Percentiles rank a stretch among this genome's conserved stretches.
These are phyloP conservation scores for Silene conica DNA, from an alignment of 148 eudicot genomes.

Conservation along the genomic window DNA sequence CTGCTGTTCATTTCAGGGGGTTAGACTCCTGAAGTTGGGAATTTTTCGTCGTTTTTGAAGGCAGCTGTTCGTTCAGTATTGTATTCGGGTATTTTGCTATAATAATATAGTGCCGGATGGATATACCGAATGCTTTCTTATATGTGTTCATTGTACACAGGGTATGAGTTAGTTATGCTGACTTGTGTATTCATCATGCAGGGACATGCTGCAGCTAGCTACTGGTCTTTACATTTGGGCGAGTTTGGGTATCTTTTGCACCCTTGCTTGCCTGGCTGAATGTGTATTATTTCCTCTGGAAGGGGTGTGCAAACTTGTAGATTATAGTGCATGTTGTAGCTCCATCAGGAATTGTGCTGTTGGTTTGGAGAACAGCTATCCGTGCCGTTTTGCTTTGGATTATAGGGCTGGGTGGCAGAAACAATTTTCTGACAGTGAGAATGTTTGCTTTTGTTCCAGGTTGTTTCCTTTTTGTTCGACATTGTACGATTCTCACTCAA, in stretches of 20 bases:
- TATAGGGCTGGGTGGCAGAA: conserved; percentile 18
- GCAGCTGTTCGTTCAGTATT: too few relatives aligned
- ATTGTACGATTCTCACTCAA: conserved; percentile 34
- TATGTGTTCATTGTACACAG: not conserved
- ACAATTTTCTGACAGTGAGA: conserved; percentile 25
- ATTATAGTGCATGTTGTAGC: conserved; percentile 35
- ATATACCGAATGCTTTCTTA: too few relatives aligned
- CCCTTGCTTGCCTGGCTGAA: conserved; percentile 31
- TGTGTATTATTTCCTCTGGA: conserved; percentile 38
- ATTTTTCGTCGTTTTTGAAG: too few relatives aligned
- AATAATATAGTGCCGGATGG: too few relatives aligned
- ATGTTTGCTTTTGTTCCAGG: conserved; percentile 40
- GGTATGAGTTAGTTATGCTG: not conserved
- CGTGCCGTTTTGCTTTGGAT: conserved; percentile 25
- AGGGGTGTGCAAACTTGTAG: conserved; percentile 24
- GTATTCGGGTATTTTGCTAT: too few relatives aligned
- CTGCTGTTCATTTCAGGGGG: not conserved
- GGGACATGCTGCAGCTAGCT: conserved; percentile 39
- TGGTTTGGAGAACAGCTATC: conserved; percentile 31
- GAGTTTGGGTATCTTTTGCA: conserved; percentile 33
- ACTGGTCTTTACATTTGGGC: conserved; percentile 30
- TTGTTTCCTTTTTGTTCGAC: conserved; percentile 54
- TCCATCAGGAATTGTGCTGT: conserved; percentile 25
- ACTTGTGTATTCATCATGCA: conserved; percentile 20
- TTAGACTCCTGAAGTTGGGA: not conserved